These are phyloP conservation scores for Verticillium alfalfae DNA, from an alignment of 2,329 filamentous ascomycete genomes.

Conservation along the genomic window DNA sequence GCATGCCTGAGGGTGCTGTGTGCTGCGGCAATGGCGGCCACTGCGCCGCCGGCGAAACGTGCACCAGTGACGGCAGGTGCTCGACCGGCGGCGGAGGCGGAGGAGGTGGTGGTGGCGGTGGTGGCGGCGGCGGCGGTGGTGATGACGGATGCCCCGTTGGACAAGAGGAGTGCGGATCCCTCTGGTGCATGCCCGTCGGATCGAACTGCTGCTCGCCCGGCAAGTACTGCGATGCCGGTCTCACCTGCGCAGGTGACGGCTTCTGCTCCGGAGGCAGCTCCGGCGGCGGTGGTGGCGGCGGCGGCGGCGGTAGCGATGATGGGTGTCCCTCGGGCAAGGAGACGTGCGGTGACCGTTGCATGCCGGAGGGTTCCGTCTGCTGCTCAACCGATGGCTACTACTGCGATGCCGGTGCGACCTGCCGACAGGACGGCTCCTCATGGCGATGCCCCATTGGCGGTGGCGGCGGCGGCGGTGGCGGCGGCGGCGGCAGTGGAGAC, in stretches of 20 bases:
- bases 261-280: constrained; percentile 20
- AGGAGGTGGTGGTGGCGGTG: constrained; percentile 12
- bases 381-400: constrained; percentile 16
- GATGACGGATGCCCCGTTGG: background rate
- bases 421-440: constrained; percentile 8
- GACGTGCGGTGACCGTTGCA: constrained; percentile 20
- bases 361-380: constrained; percentile 22
- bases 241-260: constrained; percentile 22
- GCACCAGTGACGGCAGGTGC: constrained; percentile 17
- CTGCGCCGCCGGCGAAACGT: constrained; percentile 22
- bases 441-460: background rate
- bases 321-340: constrained; percentile 18
- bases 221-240: constrained; percentile 20
- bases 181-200: background rate
- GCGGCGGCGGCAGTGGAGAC: background rate
- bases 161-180: background rate
- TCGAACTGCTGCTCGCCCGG: constrained; percentile 20
- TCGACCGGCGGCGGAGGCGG: constrained; percentile 7
- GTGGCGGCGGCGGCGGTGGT: constrained; percentile 5
- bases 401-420: constrained; percentile 12
- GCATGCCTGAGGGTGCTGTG: constrained; percentile 22
- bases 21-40: constrained; percentile 22
- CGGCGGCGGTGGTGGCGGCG: constrained; percentile 21
- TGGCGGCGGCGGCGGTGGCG: background rate
- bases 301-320: constrained; percentile 16